A percentile compares a stretch with the other conserved stretches of the same genome.
phyloP scores from a whole-genome alignment of 768 basidiomycete species.

The Pholiota conissans region DNA sequence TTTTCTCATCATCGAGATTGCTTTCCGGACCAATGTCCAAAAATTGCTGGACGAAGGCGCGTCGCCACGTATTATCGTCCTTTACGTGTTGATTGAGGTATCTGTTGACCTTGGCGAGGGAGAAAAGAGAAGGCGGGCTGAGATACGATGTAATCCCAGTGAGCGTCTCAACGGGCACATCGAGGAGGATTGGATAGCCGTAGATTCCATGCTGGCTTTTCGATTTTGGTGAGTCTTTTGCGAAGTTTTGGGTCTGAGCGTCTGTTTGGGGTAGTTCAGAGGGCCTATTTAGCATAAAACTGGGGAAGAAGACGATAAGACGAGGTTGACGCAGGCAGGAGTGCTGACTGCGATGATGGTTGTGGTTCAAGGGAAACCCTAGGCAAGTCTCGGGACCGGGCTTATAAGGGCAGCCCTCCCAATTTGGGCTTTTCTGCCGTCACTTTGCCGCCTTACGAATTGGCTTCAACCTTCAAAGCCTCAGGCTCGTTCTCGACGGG shows the following conservation, averaged over 20 bases:
- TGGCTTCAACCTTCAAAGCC: too few relatives aligned
- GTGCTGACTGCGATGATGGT: constrained; percentile 27
- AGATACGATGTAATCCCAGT: constrained; percentile 76
- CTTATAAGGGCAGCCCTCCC: not conserved
- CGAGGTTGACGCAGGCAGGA: constrained; percentile 21
- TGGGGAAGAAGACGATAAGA: constrained; percentile 15
- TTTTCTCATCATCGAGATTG: constrained; percentile 44
- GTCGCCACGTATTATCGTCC: constrained; percentile 78
- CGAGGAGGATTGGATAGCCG: constrained; percentile 40
- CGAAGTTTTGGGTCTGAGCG: constrained; percentile 28
- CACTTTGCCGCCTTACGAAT: too few relatives aligned
- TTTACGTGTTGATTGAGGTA: constrained; percentile 64
- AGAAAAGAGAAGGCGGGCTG: constrained; percentile 58
- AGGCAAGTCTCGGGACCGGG: constrained; percentile 1
- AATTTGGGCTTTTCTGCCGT: not conserved
- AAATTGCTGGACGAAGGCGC: constrained; percentile 70
- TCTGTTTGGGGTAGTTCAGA: constrained; percentile 40
- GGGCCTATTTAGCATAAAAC: constrained; percentile 73
- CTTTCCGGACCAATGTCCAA: constrained; percentile 66
- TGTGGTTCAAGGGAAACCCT: constrained; percentile 13
- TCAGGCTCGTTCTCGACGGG: too few relatives aligned
- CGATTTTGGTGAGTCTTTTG: constrained; percentile 26
- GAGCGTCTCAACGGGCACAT: constrained; percentile 70
- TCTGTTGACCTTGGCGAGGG: constrained; percentile 53
- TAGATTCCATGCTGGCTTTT: constrained; percentile 51